A percentile compares a stretch with the other conserved stretches of the same genome.
Conservation (phyloP, 2,329 filamentous ascomycete genomes). For the Hirsutella minnesotensis region DNA sequence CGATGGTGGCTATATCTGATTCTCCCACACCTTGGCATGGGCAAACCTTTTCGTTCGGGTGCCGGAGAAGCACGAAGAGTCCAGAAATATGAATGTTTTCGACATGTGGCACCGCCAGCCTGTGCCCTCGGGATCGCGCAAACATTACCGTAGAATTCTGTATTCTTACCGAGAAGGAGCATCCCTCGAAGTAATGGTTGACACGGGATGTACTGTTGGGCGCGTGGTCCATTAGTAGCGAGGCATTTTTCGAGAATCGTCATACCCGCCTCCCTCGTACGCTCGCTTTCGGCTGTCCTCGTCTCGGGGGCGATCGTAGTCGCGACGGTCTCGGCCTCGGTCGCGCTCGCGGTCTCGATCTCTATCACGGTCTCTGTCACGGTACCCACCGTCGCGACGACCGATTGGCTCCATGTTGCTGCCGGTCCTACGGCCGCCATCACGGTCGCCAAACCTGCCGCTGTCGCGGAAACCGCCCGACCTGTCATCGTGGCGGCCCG, state of each 20-base stretch:
- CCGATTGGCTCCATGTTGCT: conserved; percentile 80
- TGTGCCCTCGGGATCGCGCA: no score
- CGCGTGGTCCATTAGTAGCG: conserved; percentile 37
- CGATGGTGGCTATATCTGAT: not conserved
- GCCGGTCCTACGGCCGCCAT: conserved; percentile 41
- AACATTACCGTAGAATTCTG: no score
- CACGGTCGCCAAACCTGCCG: conserved; percentile 18
- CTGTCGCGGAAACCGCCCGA: conserved; percentile 40
- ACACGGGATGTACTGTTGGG: conserved; percentile 1
- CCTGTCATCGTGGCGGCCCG: conserved; percentile 50
- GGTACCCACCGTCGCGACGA: conserved; percentile 48
- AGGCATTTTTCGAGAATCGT: conserved; percentile 60
- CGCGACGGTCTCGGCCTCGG: conserved; percentile 8
- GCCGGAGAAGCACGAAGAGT: not conserved
- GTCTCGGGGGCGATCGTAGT: conserved; percentile 44
- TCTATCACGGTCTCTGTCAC: conserved; percentile 36
- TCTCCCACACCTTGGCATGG: not conserved
- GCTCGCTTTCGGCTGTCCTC: conserved; percentile 54
- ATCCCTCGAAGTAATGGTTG: not conserved
- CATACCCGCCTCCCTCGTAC: conserved; percentile 69
- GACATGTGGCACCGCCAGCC: no score
- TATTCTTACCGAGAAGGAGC: no score
- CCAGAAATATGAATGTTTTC: not conserved
- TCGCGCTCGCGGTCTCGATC: conserved; percentile 34
- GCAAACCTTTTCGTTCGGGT: not conserved